These are phyloP conservation scores for Candolleomyces eurysporus DNA, from an alignment of 768 basidiomycete genomes.

Conservation along the genomic window DNA sequence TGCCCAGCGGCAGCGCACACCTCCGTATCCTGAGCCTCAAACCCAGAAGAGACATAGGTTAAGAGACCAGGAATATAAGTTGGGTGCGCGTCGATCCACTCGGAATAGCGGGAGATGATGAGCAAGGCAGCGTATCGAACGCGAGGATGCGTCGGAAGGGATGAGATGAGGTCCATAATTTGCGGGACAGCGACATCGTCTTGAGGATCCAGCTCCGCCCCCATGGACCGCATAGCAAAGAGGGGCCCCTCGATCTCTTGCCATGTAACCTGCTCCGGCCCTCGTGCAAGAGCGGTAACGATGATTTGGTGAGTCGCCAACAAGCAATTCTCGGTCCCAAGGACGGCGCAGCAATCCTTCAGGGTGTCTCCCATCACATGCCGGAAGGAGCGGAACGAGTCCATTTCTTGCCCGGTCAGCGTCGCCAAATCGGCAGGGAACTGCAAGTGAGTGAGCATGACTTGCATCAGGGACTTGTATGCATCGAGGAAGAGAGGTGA, in stretches of 20 bases:
- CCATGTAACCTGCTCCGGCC: slow-evolving; percentile 67
- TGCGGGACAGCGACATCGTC: slow-evolving; percentile 90
- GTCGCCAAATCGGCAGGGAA: slow-evolving; percentile 75
- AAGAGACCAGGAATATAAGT: slow-evolving; percentile 82
- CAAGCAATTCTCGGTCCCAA: slow-evolving; percentile 85
- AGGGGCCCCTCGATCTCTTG: slow-evolving; percentile 97
- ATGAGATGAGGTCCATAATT: slow-evolving; percentile 93
- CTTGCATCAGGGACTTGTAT: slow-evolving; percentile 78
- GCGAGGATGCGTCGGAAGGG: slow-evolving; percentile 83
- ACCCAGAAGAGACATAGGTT: slow-evolving; percentile 90
- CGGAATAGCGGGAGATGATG: slow-evolving; percentile 93
- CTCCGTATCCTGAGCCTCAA: slow-evolving; percentile 75
- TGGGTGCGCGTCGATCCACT: slow-evolving; percentile 93
- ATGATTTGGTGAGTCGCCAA: slow-evolving; percentile 80
- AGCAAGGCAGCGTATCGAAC: slow-evolving; percentile 95
- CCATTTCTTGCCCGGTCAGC: slow-evolving; percentile 80
- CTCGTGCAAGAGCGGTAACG: slow-evolving; percentile 64
- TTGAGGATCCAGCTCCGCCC: slow-evolving; percentile 81
- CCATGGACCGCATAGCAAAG: slow-evolving; percentile 98
- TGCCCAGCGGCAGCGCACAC: slow-evolving; percentile 94
- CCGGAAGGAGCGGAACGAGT: slow-evolving; percentile 91
- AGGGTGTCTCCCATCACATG: slow-evolving; percentile 99
- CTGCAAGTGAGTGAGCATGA: slow-evolving; percentile 87
- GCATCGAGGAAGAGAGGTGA: slow-evolving; percentile 79
- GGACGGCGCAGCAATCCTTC: slow-evolving; percentile 95